phyloP scores from a whole-genome alignment of 805 yeast genomes.

The Starmerella vaccinii region DNA sequence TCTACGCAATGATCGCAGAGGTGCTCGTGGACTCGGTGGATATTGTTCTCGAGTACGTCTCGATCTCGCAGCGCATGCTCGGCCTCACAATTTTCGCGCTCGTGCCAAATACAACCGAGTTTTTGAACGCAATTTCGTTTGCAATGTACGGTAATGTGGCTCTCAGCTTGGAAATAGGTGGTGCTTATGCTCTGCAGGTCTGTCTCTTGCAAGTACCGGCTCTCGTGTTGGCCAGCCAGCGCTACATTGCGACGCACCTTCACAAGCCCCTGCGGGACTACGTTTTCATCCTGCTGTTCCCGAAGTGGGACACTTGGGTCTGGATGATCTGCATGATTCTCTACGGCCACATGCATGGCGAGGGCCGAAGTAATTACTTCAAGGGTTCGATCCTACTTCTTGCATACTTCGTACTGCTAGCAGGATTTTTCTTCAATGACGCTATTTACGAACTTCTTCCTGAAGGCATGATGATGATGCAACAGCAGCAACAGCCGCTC shows the following conservation, averaged over 20 bases:
- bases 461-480: background rate
- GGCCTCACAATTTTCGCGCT: conserved; percentile 92
- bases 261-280: conserved; percentile 26
- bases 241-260: conserved; percentile 18
- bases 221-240: conserved; percentile 64
- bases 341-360: conserved; percentile 89
- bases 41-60: conserved; percentile 62
- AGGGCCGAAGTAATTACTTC: conserved; percentile 92
- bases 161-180: conserved; percentile 92
- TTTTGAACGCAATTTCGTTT: conserved; percentile 90
- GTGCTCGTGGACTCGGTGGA: conserved; percentile 88
- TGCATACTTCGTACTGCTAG: conserved; percentile 59
- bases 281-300: conserved; percentile 72
- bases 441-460: conserved; percentile 29
- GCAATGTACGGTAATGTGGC: conserved; percentile 96
- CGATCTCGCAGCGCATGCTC: conserved; percentile 81
- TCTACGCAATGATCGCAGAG: conserved; percentile 91
- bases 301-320: conserved; percentile 90
- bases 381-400: conserved; percentile 83
- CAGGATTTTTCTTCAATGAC: conserved; percentile 68
- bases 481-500: too few relatives aligned
- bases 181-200: conserved; percentile 94
- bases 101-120: conserved; percentile 95
- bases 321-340: conserved; percentile 74
- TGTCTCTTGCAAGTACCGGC: conserved; percentile 89